A percentile compares a stretch with the other conserved stretches of the same genome.
phyloP scores from a whole-genome alignment of 1,139 yeast genomes.

The Pneumocystis carinii region DNA sequence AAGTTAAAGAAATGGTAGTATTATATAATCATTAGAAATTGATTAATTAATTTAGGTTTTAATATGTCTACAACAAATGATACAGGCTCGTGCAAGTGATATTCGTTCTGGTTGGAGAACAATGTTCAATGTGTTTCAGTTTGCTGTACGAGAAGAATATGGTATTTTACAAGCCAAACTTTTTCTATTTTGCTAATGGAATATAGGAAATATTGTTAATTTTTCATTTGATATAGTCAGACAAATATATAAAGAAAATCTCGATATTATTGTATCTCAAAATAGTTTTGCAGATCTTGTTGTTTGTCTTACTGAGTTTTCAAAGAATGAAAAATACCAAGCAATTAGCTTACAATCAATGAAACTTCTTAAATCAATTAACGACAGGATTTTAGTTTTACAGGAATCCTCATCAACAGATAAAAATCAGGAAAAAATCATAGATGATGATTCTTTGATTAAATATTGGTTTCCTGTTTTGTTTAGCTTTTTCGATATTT shows the following conservation, averaged over 20 bases:
- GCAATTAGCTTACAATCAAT: conserved; percentile 66
- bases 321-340: conserved; percentile 74
- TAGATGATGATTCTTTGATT: conserved; percentile 28
- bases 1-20: conserved; percentile 57
- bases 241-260: conserved; percentile 46
- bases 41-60: conserved; percentile 26
- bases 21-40: conserved; percentile 18
- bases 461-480: conserved; percentile 71
- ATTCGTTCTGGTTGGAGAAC: conserved; percentile 94
- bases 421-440: conserved; percentile 14
- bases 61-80: conserved; percentile 79
- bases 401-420: conserved; percentile 11
- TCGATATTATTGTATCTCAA: conserved; percentile 51
- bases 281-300: conserved; percentile 65
- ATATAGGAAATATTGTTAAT: conserved; percentile 35
- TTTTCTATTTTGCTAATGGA: conserved; percentile 6
- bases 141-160: conserved; percentile 41
- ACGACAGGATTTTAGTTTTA: conserved; percentile 34
- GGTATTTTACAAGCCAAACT: conserved; percentile 11
- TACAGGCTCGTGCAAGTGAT: conserved; percentile 54
- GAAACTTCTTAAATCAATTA: conserved; percentile 54
- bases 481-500: conserved; percentile 69
- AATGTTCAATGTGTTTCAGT: conserved; percentile 59
- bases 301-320: conserved; percentile 61
- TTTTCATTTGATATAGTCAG: conserved; percentile 51